These are phyloP conservation scores for Colletotrichum sp. DNA, from an alignment of 2,329 filamentous ascomycete species.

Conservation along the genomic window DNA sequence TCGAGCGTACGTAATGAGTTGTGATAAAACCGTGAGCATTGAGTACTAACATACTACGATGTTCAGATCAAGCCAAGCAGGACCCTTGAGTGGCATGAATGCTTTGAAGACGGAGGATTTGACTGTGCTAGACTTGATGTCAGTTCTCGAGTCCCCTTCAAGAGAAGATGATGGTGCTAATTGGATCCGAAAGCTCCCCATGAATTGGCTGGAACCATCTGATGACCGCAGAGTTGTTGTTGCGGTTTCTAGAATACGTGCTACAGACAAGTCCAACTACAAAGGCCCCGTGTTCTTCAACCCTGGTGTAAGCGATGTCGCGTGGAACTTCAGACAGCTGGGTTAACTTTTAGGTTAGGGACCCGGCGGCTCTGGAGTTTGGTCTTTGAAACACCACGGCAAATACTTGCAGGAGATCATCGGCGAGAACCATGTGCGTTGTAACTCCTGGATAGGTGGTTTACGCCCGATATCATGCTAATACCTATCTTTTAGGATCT, in stretches of 20 bases:
- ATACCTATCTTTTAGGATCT: slow-evolving; percentile 41
- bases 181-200: slow-evolving; percentile 38
- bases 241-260: slow-evolving; percentile 35
- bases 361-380: slow-evolving; percentile 53
- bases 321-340: neutral
- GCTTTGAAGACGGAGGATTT: slow-evolving; percentile 31
- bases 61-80: slow-evolving; percentile 42
- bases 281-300: slow-evolving; percentile 38
- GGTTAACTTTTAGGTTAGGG: slow-evolving; percentile 34
- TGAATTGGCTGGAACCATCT: slow-evolving; percentile 36
- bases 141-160: neutral
- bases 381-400: slow-evolving; percentile 35
- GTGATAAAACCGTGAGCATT: neutral
- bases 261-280: slow-evolving; percentile 29
- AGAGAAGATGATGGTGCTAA: neutral
- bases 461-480: neutral
- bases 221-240: slow-evolving; percentile 32
- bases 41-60: neutral
- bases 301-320: slow-evolving; percentile 31
- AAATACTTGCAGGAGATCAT: slow-evolving; percentile 46
- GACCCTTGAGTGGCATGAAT: slow-evolving; percentile 34
- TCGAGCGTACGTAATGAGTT: neutral
- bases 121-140: slow-evolving; percentile 40
- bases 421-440: slow-evolving; percentile 48
- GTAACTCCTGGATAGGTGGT: neutral